Percentiles rank a stretch among this genome's conserved stretches.
Evolutionary conservation across 148 eudicot species (phyloP).

Genomic region (Camellia granthamiana): DNA sequence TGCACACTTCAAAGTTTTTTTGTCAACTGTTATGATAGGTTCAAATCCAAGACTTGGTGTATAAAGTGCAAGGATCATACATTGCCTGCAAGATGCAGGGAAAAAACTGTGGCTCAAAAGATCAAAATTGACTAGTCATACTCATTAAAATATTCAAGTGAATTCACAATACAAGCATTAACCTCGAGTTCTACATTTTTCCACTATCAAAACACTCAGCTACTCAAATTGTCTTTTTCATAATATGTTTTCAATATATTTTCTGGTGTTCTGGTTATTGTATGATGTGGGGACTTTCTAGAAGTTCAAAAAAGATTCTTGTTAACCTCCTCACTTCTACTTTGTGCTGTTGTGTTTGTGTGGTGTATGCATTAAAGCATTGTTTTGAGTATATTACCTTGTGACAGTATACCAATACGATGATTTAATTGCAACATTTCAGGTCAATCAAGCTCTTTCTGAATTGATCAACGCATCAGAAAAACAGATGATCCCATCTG

Average conservation of each 20-base stretch:
- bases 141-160: background rate
- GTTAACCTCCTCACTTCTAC: background rate
- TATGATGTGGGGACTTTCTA: background rate
- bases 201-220: background rate
- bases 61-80: background rate
- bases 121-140: background rate
- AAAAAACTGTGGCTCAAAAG: background rate
- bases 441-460: constrained; percentile 82
- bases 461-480: constrained; percentile 79
- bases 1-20: background rate
- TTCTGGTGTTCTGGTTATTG: background rate
- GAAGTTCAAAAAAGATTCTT: background rate
- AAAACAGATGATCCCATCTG: constrained; percentile 45
- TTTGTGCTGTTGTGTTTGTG: background rate
- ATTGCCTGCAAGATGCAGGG: background rate
- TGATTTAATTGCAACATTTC: constrained; percentile 20
- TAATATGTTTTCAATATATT: background rate
- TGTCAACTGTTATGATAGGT: background rate
- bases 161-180: background rate
- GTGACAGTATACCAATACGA: background rate
- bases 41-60: background rate
- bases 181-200: background rate
- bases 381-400: background rate
- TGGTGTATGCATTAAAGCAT: background rate
- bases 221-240: background rate